These are phyloP conservation scores for Colletotrichum lindemuthianum DNA, from an alignment of 2,329 filamentous ascomycete genomes.

Conservation along the genomic window DNA sequence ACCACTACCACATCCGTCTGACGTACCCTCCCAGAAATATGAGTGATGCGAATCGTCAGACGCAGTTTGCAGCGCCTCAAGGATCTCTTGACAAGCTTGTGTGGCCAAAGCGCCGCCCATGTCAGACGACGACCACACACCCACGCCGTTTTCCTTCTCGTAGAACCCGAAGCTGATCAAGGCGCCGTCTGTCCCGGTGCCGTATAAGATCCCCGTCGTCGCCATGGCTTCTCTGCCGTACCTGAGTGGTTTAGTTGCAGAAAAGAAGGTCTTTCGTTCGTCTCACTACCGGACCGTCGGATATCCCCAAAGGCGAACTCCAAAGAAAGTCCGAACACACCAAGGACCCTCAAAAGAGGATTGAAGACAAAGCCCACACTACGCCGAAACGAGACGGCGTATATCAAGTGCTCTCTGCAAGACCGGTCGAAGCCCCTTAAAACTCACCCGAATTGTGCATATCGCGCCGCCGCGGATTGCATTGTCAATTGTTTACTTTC, in stretches of 20 bases:
- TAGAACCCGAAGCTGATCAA: constrained; percentile 14
- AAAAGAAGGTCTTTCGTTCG: not conserved
- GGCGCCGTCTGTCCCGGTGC: constrained; percentile 14
- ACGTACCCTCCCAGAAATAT: not conserved
- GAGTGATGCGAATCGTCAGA: constrained; percentile 9
- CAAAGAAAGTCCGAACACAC: no score
- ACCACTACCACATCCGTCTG: not conserved
- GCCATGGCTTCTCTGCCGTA: constrained; percentile 12
- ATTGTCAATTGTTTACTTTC: constrained; percentile 2
- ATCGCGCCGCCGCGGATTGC: constrained; percentile 6
- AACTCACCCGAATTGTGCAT: constrained; percentile 8
- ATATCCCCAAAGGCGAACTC: constrained; percentile 42
- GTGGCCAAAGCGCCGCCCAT: constrained; percentile 32
- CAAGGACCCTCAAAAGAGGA: no score
- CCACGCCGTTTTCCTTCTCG: no score
- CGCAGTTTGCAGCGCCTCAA: constrained; percentile 10
- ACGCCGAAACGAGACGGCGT: constrained; percentile 33
- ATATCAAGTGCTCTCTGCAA: constrained; percentile 31
- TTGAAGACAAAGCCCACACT: constrained; percentile 1
- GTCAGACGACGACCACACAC: constrained; percentile 14
- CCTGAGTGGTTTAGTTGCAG: not conserved
- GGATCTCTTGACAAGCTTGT: constrained; percentile 14
- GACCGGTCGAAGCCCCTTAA: constrained; percentile 11
- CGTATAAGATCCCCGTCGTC: constrained; percentile 24
- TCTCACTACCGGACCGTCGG: constrained; percentile 41